Percentiles rank a stretch among this genome's conserved stretches.
phyloP scores from a whole-genome alignment of 495 filamentous ascomycete species.

The Amphirosellinia nigrospora region DNA sequence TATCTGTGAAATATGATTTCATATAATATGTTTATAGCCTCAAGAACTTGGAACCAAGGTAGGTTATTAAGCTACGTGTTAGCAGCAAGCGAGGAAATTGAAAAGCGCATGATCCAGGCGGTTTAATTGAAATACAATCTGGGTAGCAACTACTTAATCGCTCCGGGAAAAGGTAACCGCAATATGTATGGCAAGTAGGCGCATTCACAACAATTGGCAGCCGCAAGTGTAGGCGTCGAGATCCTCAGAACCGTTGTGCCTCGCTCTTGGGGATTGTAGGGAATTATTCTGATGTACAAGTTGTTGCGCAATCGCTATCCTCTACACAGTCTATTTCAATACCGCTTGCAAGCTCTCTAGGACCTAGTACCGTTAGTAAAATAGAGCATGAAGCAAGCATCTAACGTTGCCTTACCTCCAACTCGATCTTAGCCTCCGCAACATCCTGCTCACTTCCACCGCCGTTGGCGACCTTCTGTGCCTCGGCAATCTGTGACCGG shows the following conservation, averaged over 20 bases:
- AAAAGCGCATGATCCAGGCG: neutral
- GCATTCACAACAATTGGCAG: constrained; percentile 20
- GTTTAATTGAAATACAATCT: neutral
- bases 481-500: constrained; percentile 82
- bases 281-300: constrained; percentile 42
- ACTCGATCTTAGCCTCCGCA: constrained; percentile 97
- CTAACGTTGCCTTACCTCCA: constrained; percentile 72
- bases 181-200: constrained; percentile 11
- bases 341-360: constrained; percentile 76
- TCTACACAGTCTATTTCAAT: constrained; percentile 65
- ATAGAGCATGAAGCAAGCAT: neutral
- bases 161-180: neutral
- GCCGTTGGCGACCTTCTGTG: constrained; percentile 91
- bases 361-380: constrained; percentile 54
- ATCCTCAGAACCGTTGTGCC: constrained; percentile 33
- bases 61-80: neutral
- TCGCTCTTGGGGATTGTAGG: constrained; percentile 26
- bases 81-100: neutral
- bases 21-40: constrained; percentile 1
- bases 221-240: constrained; percentile 10
- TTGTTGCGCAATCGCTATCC: constrained; percentile 29
- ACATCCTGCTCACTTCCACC: constrained; percentile 96
- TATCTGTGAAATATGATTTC: neutral
- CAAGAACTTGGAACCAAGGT: neutral
- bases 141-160: constrained; percentile 1